phyloP scores from a whole-genome alignment of 2,329 filamentous ascomycete genomes.

The Lasiodiplodia hormozganensis region DNA sequence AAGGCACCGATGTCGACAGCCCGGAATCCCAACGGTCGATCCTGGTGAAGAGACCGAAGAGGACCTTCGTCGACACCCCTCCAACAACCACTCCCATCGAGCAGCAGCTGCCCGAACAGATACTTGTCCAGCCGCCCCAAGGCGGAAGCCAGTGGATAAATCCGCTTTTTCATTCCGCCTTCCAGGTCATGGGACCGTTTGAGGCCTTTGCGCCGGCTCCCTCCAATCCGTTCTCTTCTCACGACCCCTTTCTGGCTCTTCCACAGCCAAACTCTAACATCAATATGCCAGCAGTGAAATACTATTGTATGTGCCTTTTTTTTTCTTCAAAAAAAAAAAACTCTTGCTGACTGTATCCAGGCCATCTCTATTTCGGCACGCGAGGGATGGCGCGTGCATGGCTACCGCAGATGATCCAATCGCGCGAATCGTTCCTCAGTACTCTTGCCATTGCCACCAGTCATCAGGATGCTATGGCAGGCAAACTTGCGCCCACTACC shows the following conservation, averaged over 20 bases:
- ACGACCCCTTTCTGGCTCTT: constrained; percentile 46
- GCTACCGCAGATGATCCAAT: constrained; percentile 44
- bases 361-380: constrained; percentile 42
- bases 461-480: constrained; percentile 42
- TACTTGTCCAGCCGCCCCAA: constrained; percentile 14
- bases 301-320: constrained; percentile 37
- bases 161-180: constrained; percentile 14
- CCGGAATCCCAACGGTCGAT: constrained; percentile 17
- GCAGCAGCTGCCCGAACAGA: background rate
- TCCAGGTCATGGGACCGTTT: constrained; percentile 2
- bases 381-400: constrained; percentile 42
- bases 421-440: constrained; percentile 46
- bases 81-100: background rate
- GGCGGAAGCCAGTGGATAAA: background rate
- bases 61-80: background rate
- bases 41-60: constrained; percentile 11
- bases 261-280: constrained; percentile 41
- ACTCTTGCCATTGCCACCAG: constrained; percentile 45
- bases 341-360: constrained; percentile 30
- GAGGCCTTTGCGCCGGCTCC: constrained; percentile 14
- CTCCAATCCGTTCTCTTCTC: constrained; percentile 17
- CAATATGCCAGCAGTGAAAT: constrained; percentile 44
- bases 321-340: background rate
- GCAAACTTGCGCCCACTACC: constrained; percentile 39
- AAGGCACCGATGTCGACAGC: constrained; percentile 17